A percentile compares a stretch with the other conserved stretches of the same genome.
phyloP scores from a whole-genome alignment of 805 yeast species.

The Teunomyces atbi region DNA sequence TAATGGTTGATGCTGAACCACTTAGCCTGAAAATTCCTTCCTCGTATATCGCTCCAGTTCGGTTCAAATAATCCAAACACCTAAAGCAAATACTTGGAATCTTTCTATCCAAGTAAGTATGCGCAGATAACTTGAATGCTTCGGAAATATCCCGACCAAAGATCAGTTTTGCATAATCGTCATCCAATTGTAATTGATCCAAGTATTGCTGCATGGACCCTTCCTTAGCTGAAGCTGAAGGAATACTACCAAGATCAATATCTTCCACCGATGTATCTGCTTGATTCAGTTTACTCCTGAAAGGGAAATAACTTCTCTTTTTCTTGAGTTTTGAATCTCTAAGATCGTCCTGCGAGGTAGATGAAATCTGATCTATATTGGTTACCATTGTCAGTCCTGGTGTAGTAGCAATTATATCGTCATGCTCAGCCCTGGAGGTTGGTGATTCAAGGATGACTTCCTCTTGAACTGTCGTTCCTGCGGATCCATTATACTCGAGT shows the following conservation, averaged over 20 bases:
- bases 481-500: constrained; percentile 28
- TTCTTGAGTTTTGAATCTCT: constrained; percentile 46
- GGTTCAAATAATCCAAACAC: constrained; percentile 66
- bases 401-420: constrained; percentile 9
- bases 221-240: constrained; percentile 20
- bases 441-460: constrained; percentile 6
- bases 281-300: constrained; percentile 31
- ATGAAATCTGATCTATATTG: constrained; percentile 6
- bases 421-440: constrained; percentile 11
- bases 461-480: neutral
- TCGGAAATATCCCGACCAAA: constrained; percentile 65
- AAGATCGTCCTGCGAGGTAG: constrained; percentile 8
- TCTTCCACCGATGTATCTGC: constrained; percentile 1
- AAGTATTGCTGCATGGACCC: constrained; percentile 25
- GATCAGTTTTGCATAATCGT: constrained; percentile 37
- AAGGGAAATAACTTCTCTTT: constrained; percentile 62
- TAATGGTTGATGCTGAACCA: constrained; percentile 80
- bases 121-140: constrained; percentile 53
- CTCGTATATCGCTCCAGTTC: constrained; percentile 70
- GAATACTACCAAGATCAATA: neutral
- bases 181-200: constrained; percentile 35
- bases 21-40: constrained; percentile 90
- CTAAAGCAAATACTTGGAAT: constrained; percentile 78
- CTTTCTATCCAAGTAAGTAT: constrained; percentile 40
- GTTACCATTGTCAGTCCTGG: neutral